Conservation (phyloP, 768 basidiomycete species). For the Kwoniella newhampshirensis region DNA sequence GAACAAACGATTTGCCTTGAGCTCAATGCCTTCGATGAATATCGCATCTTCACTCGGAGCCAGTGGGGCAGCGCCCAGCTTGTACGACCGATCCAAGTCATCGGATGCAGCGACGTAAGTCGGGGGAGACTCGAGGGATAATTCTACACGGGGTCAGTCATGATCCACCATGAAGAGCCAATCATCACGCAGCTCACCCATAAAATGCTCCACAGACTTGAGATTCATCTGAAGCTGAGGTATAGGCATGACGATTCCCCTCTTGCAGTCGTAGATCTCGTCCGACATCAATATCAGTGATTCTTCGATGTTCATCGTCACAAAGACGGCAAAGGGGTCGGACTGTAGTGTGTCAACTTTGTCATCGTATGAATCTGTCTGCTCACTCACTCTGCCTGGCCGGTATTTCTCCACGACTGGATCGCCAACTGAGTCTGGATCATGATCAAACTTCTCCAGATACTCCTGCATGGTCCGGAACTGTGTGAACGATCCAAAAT, state of each 20-base stretch:
- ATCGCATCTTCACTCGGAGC: constrained; percentile 43
- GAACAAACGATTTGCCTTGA: constrained; percentile 81
- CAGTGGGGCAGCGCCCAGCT: constrained; percentile 29
- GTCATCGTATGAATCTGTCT: no score
- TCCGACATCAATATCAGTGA: constrained; percentile 65
- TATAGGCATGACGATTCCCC: constrained; percentile 59
- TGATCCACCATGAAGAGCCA: neutral
- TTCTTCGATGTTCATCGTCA: constrained; percentile 61
- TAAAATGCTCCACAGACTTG: constrained; percentile 78
- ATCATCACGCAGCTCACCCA: constrained; percentile 62
- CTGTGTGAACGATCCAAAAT: constrained; percentile 89
- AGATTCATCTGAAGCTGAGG: constrained; percentile 75
- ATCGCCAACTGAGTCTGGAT: constrained; percentile 68
- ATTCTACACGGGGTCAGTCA: constrained; percentile 56
- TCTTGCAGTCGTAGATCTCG: constrained; percentile 53
- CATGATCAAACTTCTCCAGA: constrained; percentile 64
- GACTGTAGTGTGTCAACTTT: constrained; percentile 58
- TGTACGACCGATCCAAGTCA: constrained; percentile 48
- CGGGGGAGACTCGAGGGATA: constrained; percentile 71
- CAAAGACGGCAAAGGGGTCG: constrained; percentile 76
- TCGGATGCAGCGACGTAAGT: constrained; percentile 60
- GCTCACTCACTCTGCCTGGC: constrained; percentile 65
- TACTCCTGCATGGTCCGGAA: constrained; percentile 87
- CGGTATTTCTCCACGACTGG: constrained; percentile 77
- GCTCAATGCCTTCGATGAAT: constrained; percentile 65